phyloP scores from a whole-genome alignment of 768 basidiomycete species.

The Amanita subjunquillea region DNA sequence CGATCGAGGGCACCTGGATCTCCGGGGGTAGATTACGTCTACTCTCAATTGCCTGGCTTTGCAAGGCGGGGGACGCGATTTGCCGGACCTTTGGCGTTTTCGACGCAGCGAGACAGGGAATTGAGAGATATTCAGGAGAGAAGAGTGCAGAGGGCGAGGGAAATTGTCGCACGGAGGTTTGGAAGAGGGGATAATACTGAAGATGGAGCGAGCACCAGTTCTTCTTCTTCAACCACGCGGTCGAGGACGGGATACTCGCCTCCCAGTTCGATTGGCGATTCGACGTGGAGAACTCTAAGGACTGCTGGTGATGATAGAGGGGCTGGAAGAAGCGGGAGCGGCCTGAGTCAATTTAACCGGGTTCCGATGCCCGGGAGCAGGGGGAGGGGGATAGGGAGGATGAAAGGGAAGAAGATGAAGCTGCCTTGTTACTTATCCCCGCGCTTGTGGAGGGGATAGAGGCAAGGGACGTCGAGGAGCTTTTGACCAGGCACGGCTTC shows the following conservation, averaged over 20 bases:
- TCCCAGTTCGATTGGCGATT: conserved; percentile 32
- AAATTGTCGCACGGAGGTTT: neutral
- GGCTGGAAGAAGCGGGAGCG: conserved; percentile 6
- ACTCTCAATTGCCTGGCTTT: conserved; percentile 6
- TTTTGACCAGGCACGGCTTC: conserved; percentile 2
- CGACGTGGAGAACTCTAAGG: conserved; percentile 31
- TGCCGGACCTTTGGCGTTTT: conserved; percentile 5
- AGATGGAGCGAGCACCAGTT: neutral
- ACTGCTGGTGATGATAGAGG: conserved; percentile 14
- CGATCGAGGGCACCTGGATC: neutral
- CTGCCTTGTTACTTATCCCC: conserved; percentile 10
- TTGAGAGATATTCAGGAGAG: conserved; percentile 3
- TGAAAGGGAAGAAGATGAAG: conserved; percentile 22
- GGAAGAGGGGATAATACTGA: neutral
- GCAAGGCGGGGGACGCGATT: neutral
- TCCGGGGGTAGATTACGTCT: conserved; percentile 4
- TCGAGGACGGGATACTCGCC: conserved; percentile 22
- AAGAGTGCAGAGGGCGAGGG: conserved; percentile 1
- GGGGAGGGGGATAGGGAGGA: conserved; percentile 3
- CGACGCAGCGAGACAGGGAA: conserved; percentile 5
- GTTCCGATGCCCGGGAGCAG: neutral
- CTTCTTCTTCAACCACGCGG: neutral
- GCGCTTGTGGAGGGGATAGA: conserved; percentile 3
- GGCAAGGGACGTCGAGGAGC: conserved; percentile 2
- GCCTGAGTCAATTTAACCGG: neutral